Evolutionary conservation across 148 eudicot species (phyloP), one percentile per base, ranked within the genome.

Genomic region (Nyssa sinensis): DNA sequence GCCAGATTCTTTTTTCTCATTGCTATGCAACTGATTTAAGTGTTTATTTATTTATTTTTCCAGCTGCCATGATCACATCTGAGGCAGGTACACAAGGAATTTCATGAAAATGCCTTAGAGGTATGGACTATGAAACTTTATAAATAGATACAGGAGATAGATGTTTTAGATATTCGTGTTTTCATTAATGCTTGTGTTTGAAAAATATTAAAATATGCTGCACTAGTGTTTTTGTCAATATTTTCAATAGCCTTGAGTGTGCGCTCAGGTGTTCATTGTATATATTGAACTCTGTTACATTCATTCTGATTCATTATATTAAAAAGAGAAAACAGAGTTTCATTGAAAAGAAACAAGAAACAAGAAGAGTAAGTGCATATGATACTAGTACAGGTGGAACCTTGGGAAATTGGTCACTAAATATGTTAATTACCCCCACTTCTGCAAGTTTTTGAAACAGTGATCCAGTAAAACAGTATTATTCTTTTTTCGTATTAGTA

Each of bases 61-160:
- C 86, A 94, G 98, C 76, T 91, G 81, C 91, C 94, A 75, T 91
- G 88, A 85, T 74, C 90, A 47, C 97, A 91, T 72, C 81, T 94
- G 70, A 86, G 95, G 83, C 86, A 81, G 69, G 98, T 94, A 68
- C 98, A 94, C 77, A 79, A 81, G 77, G 93, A 94, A 30, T 94
- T 94, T 70, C 98, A 94, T 67, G 95, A 87, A 57, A 82, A 88
- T 66, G 62, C 78, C 12, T n/a, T 94, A 59, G 83, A 91, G 82
- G 88, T 86, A 86, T 70, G 67, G 29, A 57, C 14, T 41, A 6
- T 63, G 27, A 67, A 67, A 75, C 62, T 62, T 62, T 55, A 7
- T 55, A 24, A 19, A 55, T n/a, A 44, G 59, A 19, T 21, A 3
- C 59, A 55, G 59, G 25, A 21, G 59, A 55, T 7, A 55, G 0